Base-by-base conservation (phyloP, 768 basidiomycete genomes). In the Psilocybe subaeruginosa region DNA sequence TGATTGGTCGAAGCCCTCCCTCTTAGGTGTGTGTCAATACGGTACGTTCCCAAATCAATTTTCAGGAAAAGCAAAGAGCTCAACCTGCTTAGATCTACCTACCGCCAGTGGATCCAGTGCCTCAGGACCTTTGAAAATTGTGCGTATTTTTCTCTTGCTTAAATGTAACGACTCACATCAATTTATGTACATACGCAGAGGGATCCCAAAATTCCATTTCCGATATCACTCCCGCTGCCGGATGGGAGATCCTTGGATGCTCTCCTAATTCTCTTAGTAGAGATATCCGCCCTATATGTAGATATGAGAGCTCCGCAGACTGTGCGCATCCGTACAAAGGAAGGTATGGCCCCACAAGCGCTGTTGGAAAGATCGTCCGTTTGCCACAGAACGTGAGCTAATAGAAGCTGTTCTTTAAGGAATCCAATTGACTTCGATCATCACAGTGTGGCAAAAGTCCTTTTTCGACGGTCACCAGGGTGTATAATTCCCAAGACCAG, bases 171-270 rank as follows among this genome's bases (percentile, higher is more conserved):
- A 23, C 23, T 23, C 23, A 23, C 23, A 2, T 23, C 23, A 23
- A 23, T 23, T 23, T 23, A 23, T 23, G 23, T 23, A 23, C 23
- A 23, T 23, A 23, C 23, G 0, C 23, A 23, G 23, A 23, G 23
- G 23, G 23, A 23, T 23, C 33, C 2, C 33, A 35, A 35, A 35
- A 11, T 35, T 4, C 33, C 33, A 35, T 35, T 17, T 74, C 78
- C 8, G 80, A 81, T 59, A 76, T 81, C 46, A 80, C 81, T 1
- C 60, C 74, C n/a, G 81, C 82, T 5, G 83, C 79, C n/a, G 85
- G 84, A 23, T 85, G 82, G 83, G 73, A 76, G 33, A 82, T 85
- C 43, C 64, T 84, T 27, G 76, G 73, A 41, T 86, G 85, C 66
- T 71, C 76, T 37, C 69, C 79, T 3, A 73, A 77, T 58, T 62